phyloP scores from a whole-genome alignment of 306 rosid species.

The Hylodesmum podocarpum region DNA sequence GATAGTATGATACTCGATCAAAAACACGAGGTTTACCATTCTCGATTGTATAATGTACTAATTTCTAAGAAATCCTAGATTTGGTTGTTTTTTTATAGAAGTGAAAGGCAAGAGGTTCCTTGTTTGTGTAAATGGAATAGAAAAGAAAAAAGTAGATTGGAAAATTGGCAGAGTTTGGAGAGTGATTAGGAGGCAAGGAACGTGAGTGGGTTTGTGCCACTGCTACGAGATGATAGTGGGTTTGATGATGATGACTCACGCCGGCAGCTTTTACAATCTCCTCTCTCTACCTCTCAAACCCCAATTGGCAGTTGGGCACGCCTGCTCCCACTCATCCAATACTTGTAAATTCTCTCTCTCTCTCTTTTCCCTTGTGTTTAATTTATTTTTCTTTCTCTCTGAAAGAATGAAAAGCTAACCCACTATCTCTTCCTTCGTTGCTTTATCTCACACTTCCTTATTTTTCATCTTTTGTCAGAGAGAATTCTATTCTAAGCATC shows the following conservation, averaged over 20 bases:
- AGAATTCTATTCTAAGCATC: conserved; percentile 50
- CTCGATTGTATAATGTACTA: not conserved
- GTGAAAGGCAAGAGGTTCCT: not conserved
- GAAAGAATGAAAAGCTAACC: conserved; percentile 67
- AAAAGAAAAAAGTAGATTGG: conserved; percentile 34
- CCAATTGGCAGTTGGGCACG: conserved; percentile 77
- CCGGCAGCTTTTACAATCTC: conserved; percentile 81
- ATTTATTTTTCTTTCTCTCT: not conserved
- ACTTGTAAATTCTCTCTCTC: not conserved
- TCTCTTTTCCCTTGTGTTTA: conserved; percentile 12
- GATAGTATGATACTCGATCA: no score
- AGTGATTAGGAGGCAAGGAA: conserved; percentile 71
- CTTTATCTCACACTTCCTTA: conserved; percentile 47
- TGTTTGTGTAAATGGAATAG: conserved; percentile 26
- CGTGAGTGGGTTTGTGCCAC: conserved; percentile 53
- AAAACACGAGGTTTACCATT: not conserved
- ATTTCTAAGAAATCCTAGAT: not conserved
- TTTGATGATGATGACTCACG: conserved; percentile 86
- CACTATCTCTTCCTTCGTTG: conserved; percentile 54
- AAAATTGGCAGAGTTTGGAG: conserved; percentile 62
- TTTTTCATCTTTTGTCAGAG: conserved; percentile 65
- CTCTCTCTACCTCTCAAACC: conserved; percentile 34
- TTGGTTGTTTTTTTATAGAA: not conserved
- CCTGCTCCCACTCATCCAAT: conserved; percentile 74
- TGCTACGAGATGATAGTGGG: conserved; percentile 56